Evolutionary conservation across 192 early-diverging fungal species (phyloP), one percentile per base, ranked within the genome.

Genomic region (Coemansia sp.): DNA sequence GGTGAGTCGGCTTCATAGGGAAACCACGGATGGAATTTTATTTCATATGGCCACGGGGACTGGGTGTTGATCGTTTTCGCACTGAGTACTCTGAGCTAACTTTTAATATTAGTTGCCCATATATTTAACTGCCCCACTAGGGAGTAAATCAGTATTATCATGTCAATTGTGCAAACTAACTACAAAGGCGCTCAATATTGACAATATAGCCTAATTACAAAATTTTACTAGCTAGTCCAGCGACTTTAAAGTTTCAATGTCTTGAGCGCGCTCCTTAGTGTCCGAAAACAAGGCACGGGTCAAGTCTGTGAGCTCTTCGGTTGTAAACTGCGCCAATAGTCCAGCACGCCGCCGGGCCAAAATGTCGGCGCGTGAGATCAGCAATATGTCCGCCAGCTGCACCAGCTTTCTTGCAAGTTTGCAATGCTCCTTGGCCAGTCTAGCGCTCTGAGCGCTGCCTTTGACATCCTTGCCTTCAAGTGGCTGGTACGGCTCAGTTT

Each of bases 351-450:
- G 67, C 31, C 80, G 9, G 2, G 80, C 80, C 66, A 82, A 41
- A 21, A 82, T 82, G 38, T 82, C 80, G 0, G 74, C 75, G 0
- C 80, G 72, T 10, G 75, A 72, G 10, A 82, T 74, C 10, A 72
- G 64, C 68, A 82, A 61, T 11, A 82, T 66, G 50, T 82, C 80
- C 0, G 80, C 80, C 58, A 82, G 69, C 32, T 82, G 80, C 42
- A 14, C 48, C 34, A 77, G 60, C 46, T 68, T 73, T 17, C 65
- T 50, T 0, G 64, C 25, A 37, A 63, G 39, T 29, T 14, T 11
- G 66, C 78, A 72, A 62, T 75, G 55, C 42, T 57, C 61, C 27
- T 67, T 59, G 31, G 73, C 70, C 19, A 74, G 66, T 32, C 55
- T 60, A 7, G 64, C 66, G n/a, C 53, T 31, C 21, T 17, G 31